A percentile compares a stretch with the other conserved stretches of the same genome.
These are phyloP conservation scores for Suillus cothurnatus DNA, from an alignment of 768 basidiomycete genomes.

Conservation along the genomic window DNA sequence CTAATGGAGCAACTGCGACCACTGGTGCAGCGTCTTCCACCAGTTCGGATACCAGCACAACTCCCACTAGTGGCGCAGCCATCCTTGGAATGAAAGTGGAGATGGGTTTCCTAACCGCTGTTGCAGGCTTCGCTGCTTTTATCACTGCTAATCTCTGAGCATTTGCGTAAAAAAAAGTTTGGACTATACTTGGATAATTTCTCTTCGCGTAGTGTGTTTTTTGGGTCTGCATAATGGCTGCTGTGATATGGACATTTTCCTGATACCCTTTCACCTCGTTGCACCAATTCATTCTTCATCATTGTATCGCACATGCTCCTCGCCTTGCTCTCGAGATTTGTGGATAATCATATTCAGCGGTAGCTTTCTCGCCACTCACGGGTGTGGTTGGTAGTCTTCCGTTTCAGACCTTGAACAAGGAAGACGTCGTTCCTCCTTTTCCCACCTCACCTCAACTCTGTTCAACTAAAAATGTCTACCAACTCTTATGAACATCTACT, in stretches of 20 bases:
- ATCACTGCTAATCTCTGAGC: constrained; percentile 26
- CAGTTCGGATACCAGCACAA: constrained; percentile 27
- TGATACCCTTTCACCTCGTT: not conserved
- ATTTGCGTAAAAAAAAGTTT: not conserved
- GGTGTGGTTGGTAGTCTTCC: not conserved
- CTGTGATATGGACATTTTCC: constrained; percentile 3
- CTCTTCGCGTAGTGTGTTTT: not conserved
- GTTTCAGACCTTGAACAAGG: not conserved
- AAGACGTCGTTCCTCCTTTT: not conserved
- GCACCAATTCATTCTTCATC: not conserved
- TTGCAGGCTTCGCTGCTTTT: constrained; percentile 39
- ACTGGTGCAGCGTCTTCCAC: constrained; percentile 35
- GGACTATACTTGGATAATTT: not conserved
- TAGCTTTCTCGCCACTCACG: not conserved
- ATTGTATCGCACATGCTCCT: not conserved
- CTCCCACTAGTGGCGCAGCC: constrained; percentile 36
- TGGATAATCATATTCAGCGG: not conserved
- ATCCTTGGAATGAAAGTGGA: constrained; percentile 28
- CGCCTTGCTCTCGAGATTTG: not conserved
- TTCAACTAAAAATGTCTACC: constrained; percentile 17
- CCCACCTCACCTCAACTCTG: not conserved
- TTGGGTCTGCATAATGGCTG: constrained; percentile 9
- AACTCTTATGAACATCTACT: constrained; percentile 64
- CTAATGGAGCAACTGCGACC: constrained; percentile 10
- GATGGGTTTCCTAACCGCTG: constrained; percentile 35